Percentiles rank a stretch among this genome's conserved stretches.
Evolutionary conservation across 495 filamentous ascomycete genomes (phyloP).

Genomic region (Daldinia grandis): DNA sequence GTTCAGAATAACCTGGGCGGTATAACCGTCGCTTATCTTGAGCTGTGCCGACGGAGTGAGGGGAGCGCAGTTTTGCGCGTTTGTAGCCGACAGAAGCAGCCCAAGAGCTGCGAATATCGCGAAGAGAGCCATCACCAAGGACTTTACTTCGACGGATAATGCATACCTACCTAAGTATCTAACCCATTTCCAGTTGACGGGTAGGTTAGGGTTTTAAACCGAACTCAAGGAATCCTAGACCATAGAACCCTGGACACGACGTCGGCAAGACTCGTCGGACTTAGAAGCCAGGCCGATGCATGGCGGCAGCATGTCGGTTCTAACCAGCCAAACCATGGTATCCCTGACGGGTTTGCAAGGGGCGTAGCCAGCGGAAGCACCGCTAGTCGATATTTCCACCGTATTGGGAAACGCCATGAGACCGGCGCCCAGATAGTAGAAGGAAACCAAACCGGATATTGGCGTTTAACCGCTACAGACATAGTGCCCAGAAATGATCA

Average conservation of each 20-base stretch:
- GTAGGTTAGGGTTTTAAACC: not conserved
- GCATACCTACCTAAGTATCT: too few species aligned
- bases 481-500: conserved; percentile 31
- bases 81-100: conserved; percentile 12
- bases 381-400: not conserved
- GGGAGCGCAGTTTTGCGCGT: conserved; percentile 22
- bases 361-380: not conserved
- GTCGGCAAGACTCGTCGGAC: not conserved
- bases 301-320: not conserved
- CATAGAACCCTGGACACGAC: too few species aligned
- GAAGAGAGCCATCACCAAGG: conserved; percentile 11
- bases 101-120: conserved; percentile 12
- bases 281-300: not conserved
- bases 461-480: conserved; percentile 25
- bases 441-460: conserved; percentile 26
- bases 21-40: conserved; percentile 62
- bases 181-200: not conserved
- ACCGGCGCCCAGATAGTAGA: conserved; percentile 5
- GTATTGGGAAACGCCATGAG: not conserved
- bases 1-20: conserved; percentile 59
- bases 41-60: conserved; percentile 38
- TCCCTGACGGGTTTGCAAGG: not conserved
- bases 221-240: not conserved
- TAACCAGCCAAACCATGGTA: not conserved
- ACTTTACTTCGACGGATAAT: not conserved